Conservation (phyloP, 2,329 filamentous ascomycete species). For the Penicillium brevicompactum region DNA sequence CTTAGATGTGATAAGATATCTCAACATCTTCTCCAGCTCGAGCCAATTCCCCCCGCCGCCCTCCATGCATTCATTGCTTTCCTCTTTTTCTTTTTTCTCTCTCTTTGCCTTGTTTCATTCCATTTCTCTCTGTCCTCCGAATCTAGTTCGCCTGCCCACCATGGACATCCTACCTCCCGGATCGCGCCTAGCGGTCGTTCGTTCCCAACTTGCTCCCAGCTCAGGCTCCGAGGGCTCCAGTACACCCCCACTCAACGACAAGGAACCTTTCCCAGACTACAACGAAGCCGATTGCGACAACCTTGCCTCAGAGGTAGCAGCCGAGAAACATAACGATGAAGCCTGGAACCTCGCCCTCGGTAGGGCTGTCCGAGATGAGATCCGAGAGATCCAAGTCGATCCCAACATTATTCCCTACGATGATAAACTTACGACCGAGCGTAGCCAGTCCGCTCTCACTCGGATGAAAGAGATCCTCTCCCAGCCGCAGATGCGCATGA, state of each 20-base stretch:
- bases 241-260: not conserved
- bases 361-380: slow-evolving; percentile 24
- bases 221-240: slow-evolving; percentile 8
- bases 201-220: slow-evolving; percentile 12
- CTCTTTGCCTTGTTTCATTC: not conserved
- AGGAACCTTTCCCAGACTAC: slow-evolving; percentile 33
- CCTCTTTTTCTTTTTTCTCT: not conserved
- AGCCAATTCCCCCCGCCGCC: too few relatives aligned
- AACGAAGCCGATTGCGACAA: slow-evolving; percentile 13
- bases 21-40: too few relatives aligned
- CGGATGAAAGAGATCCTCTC: slow-evolving; percentile 18
- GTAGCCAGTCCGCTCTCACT: slow-evolving; percentile 13
- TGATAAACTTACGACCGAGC: not conserved
- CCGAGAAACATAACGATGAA: slow-evolving; percentile 18
- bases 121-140: not conserved
- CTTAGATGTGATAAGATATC: not conserved
- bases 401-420: slow-evolving; percentile 5
- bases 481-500: slow-evolving; percentile 10
- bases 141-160: not conserved
- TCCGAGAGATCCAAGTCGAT: slow-evolving; percentile 18
- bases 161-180: slow-evolving; percentile 1
- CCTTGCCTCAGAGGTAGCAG: slow-evolving; percentile 6
- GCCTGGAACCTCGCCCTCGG: slow-evolving; percentile 27
- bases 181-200: slow-evolving; percentile 9
- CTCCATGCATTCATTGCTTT: not conserved